Percentiles rank a stretch among this genome's conserved stretches.
These are phyloP conservation scores for Saprolegnia diclina DNA, from an alignment of 352 stramenopile species.

Conservation along the genomic window DNA sequence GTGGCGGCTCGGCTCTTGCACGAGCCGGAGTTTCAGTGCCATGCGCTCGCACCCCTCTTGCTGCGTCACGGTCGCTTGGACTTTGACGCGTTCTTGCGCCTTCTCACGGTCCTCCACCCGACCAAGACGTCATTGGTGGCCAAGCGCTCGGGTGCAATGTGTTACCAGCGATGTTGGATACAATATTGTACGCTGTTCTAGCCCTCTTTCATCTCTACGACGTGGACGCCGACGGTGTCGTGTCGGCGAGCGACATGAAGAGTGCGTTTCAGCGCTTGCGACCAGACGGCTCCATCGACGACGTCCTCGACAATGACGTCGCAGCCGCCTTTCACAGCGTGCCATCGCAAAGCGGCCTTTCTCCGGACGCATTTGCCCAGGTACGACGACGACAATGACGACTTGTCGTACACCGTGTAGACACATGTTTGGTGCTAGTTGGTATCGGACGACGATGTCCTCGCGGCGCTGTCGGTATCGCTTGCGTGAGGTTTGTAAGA, in stretches of 20 bases:
- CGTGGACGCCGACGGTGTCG: conserved; percentile 9
- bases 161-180: not conserved
- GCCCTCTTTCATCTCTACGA: conserved; percentile 23
- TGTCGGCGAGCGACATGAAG: conserved; percentile 13
- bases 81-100: conserved; percentile 5
- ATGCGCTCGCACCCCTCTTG: too few species aligned
- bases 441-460: conserved; percentile 3
- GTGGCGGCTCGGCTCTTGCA: not conserved
- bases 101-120: conserved; percentile 11
- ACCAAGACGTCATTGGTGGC: conserved; percentile 9
- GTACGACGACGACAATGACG: not conserved
- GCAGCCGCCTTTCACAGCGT: too few species aligned
- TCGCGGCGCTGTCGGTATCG: not conserved
- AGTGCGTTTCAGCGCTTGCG: not conserved
- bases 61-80: not conserved
- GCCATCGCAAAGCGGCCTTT: not conserved
- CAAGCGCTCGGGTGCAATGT: conserved; percentile 4
- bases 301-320: too few species aligned
- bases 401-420: not conserved
- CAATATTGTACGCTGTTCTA: not conserved
- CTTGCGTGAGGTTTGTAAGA: not conserved
- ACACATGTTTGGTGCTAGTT: not conserved
- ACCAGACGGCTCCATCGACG: not conserved
- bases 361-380: not conserved
- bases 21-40: not conserved